Evolutionary conservation across 1,284 basidiomycete genomes (phyloP), one percentile per base, ranked within the genome.

Genomic region (Hemileia vastatrix): DNA sequence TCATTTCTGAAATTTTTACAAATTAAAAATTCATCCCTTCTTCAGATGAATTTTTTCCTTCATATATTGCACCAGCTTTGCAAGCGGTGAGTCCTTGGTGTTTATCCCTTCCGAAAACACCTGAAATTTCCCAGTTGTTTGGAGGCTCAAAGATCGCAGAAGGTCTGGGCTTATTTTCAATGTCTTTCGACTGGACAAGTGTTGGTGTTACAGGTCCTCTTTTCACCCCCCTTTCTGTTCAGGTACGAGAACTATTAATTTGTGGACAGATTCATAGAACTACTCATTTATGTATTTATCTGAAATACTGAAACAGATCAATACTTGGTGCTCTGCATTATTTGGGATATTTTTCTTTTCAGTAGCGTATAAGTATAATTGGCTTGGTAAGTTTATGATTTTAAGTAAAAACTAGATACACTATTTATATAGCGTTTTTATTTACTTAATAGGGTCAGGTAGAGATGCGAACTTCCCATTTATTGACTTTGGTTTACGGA

Each of bases 81-180:
- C 60, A 62, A 62, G 60, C 60, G 9, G 21, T 62, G 45, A 62
- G 60, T 51, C 60, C 60, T 27, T 62, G 60, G 60, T 62, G 60
- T 36, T 24, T 62, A 15, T 33, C 54, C 6, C 44, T 62, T 15
- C 60, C 60, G 4, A 33, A 48, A 33, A 48, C 21, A 24, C 44
- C 53, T 6, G 52, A 45, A 27, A 55, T 62, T 32, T 21, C 53
- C 5, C 31, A 55, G 5, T 24, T 62, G 19, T 62, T 62, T 62
- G 60, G 60, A 11, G 60, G 60, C 2, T 31, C 52, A 18, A 54
- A 31, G 23, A 53, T 56, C 4, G 60, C 45, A 1, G 51, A 62
- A 50, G 60, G 60, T 3, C 27, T 62, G 44, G 60, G 60, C 1
- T 56, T 62, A 43, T 33, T 62, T 40, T 49, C 52, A 21, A 27